Base-by-base conservation (phyloP, 2,329 filamentous ascomycete genomes). In the Penicillium hesseltinei region DNA sequence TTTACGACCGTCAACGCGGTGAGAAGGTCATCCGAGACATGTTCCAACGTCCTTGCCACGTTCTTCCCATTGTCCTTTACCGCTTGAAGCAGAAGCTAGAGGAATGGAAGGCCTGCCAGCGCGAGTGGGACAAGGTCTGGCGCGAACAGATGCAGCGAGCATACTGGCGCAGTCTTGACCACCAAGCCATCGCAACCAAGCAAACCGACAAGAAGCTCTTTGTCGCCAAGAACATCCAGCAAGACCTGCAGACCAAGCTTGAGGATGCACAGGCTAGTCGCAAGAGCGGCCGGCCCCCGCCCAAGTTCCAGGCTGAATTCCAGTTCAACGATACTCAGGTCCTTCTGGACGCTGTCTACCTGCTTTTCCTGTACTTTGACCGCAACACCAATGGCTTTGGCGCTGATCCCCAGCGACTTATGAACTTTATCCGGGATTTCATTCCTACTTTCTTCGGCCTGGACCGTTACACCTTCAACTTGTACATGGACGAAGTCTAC, bases 101-200 rank as follows among this genome's bases (percentile, higher is more conserved):
- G 74, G 92, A 97, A 69, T 99, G 94, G 94, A 91, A 96, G 63
- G 92, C 95, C 65, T 93, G 91, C 6, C 92, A 90, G 81, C 91
- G 94, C 33, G 95, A 99, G 72, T 99, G 94, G 94, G 92, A 97
- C 75, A 97, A 97, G 76, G 92, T 99, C 8, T 99, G 94, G 94
- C 91, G 94, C 62, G 88, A 91, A 49, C 94, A 97, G 77, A 97
- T 93, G 25, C 89, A 96, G 71, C 88, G 89, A 69, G 93, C 96
- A 79, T 96, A 97, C 76, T 90, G 95, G 77, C 95, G 92, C 79
- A 96, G 92, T 73, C 85, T 99, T 51, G 94, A 99, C 70, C 94
- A 99, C 70, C 96, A 97, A 83, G 92, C 92, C 21, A 92, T 96
- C 58, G 88, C 91, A 52, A 90, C 91, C 68, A 96, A 94, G 77